Percentiles rank a stretch among this genome's conserved stretches.
Evolutionary conservation across 768 basidiomycete genomes (phyloP).

Genomic region (Paxillus rubicundulus): DNA sequence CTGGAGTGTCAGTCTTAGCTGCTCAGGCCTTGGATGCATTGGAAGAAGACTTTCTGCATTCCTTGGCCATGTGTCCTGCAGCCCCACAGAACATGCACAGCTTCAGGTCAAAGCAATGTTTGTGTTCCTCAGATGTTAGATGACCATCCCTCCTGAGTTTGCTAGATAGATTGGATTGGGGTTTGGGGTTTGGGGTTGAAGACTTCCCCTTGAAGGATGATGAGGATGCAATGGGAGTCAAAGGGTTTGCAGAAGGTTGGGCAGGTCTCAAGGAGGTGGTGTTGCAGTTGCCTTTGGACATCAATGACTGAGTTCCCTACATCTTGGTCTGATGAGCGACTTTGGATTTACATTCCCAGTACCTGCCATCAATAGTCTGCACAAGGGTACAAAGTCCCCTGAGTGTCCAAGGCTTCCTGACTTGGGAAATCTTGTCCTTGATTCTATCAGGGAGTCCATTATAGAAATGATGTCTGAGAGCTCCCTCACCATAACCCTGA

Average conservation of each 20-base stretch:
- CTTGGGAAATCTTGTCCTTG: background rate
- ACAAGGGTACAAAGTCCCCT: too few species aligned
- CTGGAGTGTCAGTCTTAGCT: background rate
- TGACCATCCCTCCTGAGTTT: too few species aligned
- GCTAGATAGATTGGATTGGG: too few species aligned
- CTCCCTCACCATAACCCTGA: constrained; percentile 1
- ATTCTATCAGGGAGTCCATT: constrained; percentile 8
- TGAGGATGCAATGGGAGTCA: background rate
- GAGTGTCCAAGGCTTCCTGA: too few species aligned
- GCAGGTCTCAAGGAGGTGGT: too few species aligned
- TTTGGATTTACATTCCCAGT: too few species aligned
- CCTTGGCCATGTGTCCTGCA: background rate
- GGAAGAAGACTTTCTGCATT: background rate
- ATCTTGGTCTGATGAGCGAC: too few species aligned
- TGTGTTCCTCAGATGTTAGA: background rate
- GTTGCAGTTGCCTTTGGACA: too few species aligned
- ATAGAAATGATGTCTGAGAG: constrained; percentile 2
- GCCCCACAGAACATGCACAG: constrained; percentile 6
- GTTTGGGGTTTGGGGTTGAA: too few species aligned
- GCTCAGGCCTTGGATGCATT: background rate
- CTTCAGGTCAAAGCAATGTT: background rate
- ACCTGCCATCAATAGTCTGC: too few species aligned
- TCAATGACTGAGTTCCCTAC: too few species aligned
- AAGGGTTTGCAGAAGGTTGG: background rate
- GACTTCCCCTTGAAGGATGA: background rate